Evolutionary conservation across 768 basidiomycete species (phyloP).

Genomic region (Tulasnella sp.): DNA sequence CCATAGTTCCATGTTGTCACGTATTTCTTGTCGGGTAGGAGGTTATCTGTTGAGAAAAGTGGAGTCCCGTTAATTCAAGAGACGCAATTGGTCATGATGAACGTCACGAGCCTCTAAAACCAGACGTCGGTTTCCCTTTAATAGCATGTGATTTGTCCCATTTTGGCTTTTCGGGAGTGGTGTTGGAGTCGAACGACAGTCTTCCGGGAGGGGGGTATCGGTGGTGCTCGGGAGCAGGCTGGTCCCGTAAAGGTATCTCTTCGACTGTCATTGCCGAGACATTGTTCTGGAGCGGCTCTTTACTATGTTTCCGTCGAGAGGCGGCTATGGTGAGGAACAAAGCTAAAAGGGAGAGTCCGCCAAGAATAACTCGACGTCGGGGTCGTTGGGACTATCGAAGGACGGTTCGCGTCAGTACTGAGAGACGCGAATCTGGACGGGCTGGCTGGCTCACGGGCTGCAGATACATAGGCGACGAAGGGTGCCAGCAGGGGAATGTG

Average conservation of each 20-base stretch:
- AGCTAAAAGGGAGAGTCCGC: background rate
- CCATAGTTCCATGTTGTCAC: constrained; percentile 11
- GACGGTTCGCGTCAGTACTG: background rate
- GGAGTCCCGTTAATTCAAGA: background rate
- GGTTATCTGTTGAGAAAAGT: background rate
- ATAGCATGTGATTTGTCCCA: background rate
- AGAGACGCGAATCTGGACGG: no score
- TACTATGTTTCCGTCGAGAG: background rate
- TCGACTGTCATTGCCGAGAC: background rate
- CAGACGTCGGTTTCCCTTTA: background rate
- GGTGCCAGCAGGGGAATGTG: no score
- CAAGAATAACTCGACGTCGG: background rate
- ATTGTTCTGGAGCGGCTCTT: no score
- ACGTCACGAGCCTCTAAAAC: background rate
- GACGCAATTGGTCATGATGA: background rate
- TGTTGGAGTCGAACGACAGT: background rate
- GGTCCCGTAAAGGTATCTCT: background rate
- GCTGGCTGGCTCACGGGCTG: no score
- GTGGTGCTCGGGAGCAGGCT: background rate
- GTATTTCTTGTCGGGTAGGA: background rate
- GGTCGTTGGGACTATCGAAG: background rate
- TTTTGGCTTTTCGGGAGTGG: background rate
- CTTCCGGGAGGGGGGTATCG: background rate
- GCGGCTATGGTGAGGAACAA: background rate
- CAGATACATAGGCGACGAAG: no score